phyloP scores from a whole-genome alignment of 129 eudicot genomes.

The Kitagawia praeruptora region DNA sequence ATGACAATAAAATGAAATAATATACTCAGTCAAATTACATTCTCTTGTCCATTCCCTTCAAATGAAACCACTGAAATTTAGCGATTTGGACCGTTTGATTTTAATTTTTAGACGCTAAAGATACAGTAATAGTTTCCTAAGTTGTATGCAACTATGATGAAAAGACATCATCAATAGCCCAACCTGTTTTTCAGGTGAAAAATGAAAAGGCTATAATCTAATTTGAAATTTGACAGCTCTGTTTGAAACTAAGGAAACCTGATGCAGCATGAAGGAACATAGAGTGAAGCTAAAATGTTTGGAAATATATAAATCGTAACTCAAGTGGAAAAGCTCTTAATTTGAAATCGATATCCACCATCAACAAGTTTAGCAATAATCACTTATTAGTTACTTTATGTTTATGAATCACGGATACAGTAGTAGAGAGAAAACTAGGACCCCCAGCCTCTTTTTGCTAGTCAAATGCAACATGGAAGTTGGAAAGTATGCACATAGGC shows the following conservation, averaged over 20 bases:
- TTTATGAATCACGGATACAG: neutral
- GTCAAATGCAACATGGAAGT: neutral
- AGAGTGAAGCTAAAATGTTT: neutral
- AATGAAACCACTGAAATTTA: neutral
- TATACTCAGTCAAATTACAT: neutral
- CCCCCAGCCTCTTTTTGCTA: neutral
- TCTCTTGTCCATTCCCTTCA: neutral
- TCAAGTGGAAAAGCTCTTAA: neutral
- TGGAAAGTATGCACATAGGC: neutral
- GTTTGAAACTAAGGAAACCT: neutral
- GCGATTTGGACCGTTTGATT: neutral
- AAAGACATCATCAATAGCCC: neutral
- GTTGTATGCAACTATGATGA: neutral
- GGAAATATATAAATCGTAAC: neutral
- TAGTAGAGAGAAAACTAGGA: neutral
- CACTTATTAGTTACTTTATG: neutral
- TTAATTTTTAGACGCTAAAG: neutral
- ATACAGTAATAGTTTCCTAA: neutral
- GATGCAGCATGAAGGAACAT: neutral
- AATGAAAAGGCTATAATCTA: neutral
- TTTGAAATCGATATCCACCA: neutral
- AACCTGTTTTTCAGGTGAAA: too few species aligned
- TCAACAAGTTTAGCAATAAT: neutral
- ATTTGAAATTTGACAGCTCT: neutral
- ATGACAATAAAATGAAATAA: too few species aligned